Percentiles rank a stretch among this genome's conserved stretches.
Evolutionary conservation across 768 basidiomycete species (phyloP).

Genomic region (Cystofilobasidium ferigula): DNA sequence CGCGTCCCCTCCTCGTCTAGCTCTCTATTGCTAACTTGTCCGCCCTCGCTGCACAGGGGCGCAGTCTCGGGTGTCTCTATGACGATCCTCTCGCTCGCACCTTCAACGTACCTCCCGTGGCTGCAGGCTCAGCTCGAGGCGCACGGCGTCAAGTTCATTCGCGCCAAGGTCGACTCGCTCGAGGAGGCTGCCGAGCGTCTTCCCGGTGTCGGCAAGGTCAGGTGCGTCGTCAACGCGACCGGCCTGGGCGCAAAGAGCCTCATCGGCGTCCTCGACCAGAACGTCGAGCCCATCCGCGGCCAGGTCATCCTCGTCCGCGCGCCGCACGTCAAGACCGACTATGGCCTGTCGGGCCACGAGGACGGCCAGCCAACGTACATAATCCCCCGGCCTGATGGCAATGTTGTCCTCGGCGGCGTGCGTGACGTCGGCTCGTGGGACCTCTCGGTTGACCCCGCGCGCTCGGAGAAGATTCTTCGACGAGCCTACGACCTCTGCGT

Average conservation of each 20-base stretch:
- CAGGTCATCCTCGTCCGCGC: conserved; percentile 18
- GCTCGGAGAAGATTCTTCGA: conserved; percentile 20
- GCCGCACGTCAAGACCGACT: conserved; percentile 20
- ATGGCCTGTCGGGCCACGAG: conserved; percentile 12
- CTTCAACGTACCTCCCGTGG: conserved; percentile 45
- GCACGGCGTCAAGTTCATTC: conserved; percentile 44
- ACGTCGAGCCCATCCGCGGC: conserved; percentile 22
- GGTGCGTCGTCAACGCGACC: conserved; percentile 50
- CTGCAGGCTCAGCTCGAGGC: conserved; percentile 41
- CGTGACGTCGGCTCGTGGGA: conserved; percentile 24
- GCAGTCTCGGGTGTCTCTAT: conserved; percentile 5
- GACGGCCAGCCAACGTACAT: conserved; percentile 14
- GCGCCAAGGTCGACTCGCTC: conserved; percentile 42
- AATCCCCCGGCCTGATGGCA: conserved; percentile 23
- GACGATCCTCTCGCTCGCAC: conserved; percentile 22
- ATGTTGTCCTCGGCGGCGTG: conserved; percentile 17
- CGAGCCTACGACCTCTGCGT: conserved; percentile 16
- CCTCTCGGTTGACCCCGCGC: conserved; percentile 4
- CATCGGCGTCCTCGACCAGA: conserved; percentile 12
- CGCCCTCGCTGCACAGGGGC: too few relatives aligned
- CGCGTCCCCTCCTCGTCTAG: background rate
- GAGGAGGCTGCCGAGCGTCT: conserved; percentile 43
- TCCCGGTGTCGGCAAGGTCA: conserved; percentile 32
- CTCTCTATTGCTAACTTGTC: background rate
- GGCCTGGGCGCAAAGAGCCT: conserved; percentile 40